These are phyloP conservation scores for Penicillium expansum DNA, from an alignment of 2,329 filamentous ascomycete species.

Conservation along the genomic window DNA sequence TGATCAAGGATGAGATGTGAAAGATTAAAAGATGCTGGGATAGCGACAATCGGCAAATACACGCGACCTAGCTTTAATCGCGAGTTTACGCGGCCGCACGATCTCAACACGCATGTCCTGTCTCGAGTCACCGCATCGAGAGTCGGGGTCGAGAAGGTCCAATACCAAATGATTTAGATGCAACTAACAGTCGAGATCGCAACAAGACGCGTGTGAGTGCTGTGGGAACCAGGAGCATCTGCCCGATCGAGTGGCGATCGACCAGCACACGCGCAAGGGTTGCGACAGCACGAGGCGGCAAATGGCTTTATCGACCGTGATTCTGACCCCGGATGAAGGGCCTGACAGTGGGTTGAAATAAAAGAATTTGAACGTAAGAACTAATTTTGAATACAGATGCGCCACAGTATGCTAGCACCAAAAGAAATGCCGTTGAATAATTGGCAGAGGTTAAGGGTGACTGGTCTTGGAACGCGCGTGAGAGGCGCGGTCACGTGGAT, in stretches of 20 bases:
- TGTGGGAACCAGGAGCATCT: conserved; percentile 16
- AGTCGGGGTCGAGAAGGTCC: conserved; percentile 18
- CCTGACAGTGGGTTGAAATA: not conserved
- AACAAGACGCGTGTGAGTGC: conserved; percentile 12
- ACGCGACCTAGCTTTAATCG: conserved; percentile 18
- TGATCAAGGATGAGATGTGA: conserved; percentile 4
- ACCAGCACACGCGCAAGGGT: conserved; percentile 23
- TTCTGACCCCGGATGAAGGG: not conserved
- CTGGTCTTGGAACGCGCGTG: conserved; percentile 28
- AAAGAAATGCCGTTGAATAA: not conserved
- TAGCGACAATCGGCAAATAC: conserved; percentile 6
- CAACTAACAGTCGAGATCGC: conserved; percentile 15
- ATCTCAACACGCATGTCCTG: conserved; percentile 20
- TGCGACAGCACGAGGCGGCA: conserved; percentile 22
- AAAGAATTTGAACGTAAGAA: not conserved
- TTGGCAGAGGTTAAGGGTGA: conserved; percentile 8
- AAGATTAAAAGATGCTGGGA: not conserved
- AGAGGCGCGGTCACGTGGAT: conserved; percentile 35
- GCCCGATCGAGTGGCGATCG: conserved; percentile 25
- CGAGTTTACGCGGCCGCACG: conserved; percentile 16
- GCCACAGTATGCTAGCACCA: conserved; percentile 4
- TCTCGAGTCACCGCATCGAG: conserved; percentile 23
- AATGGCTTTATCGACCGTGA: conserved; percentile 10
- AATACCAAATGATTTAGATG: conserved; percentile 17
- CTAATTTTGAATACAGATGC: not conserved